These are phyloP conservation scores for Scedosporium boydii DNA, from an alignment of 2,329 filamentous ascomycete species.

Conservation along the genomic window DNA sequence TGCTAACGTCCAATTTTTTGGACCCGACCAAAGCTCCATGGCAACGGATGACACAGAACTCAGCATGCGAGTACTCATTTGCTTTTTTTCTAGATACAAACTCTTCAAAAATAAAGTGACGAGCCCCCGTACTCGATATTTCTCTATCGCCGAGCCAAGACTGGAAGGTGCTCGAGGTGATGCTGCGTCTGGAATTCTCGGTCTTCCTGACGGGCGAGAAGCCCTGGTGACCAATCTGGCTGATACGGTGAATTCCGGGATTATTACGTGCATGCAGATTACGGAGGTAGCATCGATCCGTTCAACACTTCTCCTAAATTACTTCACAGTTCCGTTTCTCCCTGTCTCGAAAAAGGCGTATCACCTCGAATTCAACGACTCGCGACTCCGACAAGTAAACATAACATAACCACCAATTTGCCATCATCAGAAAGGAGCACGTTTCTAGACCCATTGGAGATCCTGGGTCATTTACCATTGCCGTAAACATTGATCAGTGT, in stretches of 20 bases:
- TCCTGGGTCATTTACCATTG: not conserved
- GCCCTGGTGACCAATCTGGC: not conserved
- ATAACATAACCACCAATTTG: not conserved
- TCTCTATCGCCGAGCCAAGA: not conserved
- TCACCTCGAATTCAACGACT: not conserved
- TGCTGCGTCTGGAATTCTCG: not conserved
- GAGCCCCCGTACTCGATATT: not conserved
- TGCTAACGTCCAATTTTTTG: not conserved
- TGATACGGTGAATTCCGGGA: not conserved
- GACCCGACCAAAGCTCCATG: not conserved
- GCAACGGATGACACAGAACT: too few species aligned
- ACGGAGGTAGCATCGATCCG: too few species aligned
- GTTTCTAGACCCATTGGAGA: not conserved
- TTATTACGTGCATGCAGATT: too few species aligned
- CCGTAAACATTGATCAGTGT: not conserved
- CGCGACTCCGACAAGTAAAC: not conserved
- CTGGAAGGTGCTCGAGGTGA: not conserved
- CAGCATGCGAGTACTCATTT: too few species aligned
- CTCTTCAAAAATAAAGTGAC: not conserved
- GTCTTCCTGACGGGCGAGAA: not conserved
- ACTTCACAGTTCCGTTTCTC: not conserved
- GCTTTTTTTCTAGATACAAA: too few species aligned
- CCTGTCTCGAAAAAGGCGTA: not conserved
- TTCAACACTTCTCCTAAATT: not conserved
- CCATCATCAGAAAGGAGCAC: not conserved